phyloP scores from a whole-genome alignment of 75 land plant genomes.

The Cryptomeria japonica region DNA sequence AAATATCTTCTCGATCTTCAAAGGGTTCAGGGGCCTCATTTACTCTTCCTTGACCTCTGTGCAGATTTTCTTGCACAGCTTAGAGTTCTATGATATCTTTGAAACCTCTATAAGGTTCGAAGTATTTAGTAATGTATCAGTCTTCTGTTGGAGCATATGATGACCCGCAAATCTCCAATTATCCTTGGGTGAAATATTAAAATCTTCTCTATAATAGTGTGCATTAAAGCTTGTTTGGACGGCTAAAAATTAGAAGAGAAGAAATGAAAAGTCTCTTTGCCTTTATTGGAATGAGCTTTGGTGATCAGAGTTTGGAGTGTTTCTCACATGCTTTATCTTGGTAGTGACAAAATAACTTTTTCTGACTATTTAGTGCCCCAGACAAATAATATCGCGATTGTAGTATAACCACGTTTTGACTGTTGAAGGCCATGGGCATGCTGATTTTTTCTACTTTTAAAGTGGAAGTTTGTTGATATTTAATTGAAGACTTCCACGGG shows the following conservation, averaged over 20 bases:
- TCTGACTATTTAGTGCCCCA: background rate
- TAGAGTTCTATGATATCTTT: conserved; percentile 46
- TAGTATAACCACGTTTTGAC: background rate
- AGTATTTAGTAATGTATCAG: background rate
- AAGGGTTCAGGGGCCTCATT: conserved; percentile 74
- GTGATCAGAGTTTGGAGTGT: background rate
- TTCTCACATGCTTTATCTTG: background rate
- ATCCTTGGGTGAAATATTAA: background rate
- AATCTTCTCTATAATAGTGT: background rate
- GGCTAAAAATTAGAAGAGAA: background rate
- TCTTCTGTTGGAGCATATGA: background rate
- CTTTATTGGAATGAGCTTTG: background rate
- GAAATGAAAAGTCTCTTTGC: background rate
- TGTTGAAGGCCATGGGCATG: background rate
- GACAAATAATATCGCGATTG: background rate
- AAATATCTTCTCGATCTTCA: conserved; percentile 64
- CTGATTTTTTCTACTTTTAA: background rate
- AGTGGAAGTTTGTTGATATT: background rate
- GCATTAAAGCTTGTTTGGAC: background rate
- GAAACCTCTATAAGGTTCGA: background rate
- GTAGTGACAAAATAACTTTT: background rate
- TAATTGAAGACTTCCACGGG: too few relatives aligned
- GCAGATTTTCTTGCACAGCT: conserved; percentile 89
- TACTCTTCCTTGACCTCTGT: conserved; percentile 82
- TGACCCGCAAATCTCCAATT: background rate